phyloP scores from a whole-genome alignment of 192 early-diverging fungal genomes.

The Phlyctochytrium bullatum region DNA sequence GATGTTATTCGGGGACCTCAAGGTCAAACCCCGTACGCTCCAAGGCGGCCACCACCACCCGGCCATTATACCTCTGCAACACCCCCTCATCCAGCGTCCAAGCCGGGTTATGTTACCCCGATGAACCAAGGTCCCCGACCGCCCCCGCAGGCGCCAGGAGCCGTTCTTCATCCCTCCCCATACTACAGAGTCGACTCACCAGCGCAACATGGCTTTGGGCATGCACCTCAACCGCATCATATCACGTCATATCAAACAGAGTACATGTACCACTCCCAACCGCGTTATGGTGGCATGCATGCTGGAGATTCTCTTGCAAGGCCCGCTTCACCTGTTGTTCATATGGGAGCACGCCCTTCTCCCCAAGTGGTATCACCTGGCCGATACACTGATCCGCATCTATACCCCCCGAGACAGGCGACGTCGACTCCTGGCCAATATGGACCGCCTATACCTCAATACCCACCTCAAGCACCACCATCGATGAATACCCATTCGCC shows the following conservation, averaged over 20 bases:
- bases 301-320: no score
- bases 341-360: no score
- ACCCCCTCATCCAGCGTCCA: neutral
- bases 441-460: neutral
- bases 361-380: no score
- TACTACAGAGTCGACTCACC: neutral
- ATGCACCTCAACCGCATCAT: slow-evolving; percentile 1
- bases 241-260: neutral
- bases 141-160: slow-evolving; percentile 5
- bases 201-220: neutral
- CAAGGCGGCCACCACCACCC: neutral
- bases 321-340: no score
- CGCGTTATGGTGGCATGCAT: no score
- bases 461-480: neutral
- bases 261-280: neutral
- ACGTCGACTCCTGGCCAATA: neutral
- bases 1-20: slow-evolving; percentile 22
- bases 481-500: neutral
- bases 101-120: neutral
- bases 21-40: neutral
- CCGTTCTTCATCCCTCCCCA: neutral
- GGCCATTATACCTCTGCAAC: neutral
- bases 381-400: neutral
- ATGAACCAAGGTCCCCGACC: neutral
- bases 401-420: neutral